These are phyloP conservation scores for Paraglomus occultum DNA, from an alignment of 192 early-diverging fungal species.

Conservation along the genomic window DNA sequence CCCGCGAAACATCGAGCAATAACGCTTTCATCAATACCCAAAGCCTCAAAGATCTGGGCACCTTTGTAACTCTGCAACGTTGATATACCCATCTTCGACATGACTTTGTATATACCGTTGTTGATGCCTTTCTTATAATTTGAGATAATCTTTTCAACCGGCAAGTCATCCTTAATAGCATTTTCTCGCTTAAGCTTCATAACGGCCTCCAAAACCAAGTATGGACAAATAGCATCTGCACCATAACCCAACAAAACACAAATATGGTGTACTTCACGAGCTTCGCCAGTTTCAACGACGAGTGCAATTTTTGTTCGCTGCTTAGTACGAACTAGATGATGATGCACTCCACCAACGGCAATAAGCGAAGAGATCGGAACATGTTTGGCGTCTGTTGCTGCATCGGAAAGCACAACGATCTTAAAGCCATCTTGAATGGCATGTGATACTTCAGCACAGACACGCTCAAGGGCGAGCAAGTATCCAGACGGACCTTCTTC, in stretches of 20 bases:
- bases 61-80: conserved; percentile 98
- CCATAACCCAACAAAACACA: conserved; percentile 95
- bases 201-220: conserved; percentile 87
- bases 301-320: conserved; percentile 86
- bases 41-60: conserved; percentile 97
- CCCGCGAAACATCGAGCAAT: conserved; percentile 91
- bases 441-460: conserved; percentile 78
- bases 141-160: conserved; percentile 67
- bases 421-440: conserved; percentile 81
- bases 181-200: conserved; percentile 85
- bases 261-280: conserved; percentile 93
- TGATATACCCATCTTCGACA: conserved; percentile 99
- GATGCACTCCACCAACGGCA: conserved; percentile 90
- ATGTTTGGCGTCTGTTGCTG: conserved; percentile 55
- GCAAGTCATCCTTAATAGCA: conserved; percentile 60
- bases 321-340: conserved; percentile 86
- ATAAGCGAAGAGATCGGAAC: conserved; percentile 85
- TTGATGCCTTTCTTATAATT: conserved; percentile 87
- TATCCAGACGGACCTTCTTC: conserved; percentile 79
- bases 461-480: conserved; percentile 74
- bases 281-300: conserved; percentile 89
- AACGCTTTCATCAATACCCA: conserved; percentile 87
- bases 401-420: conserved; percentile 85
- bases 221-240: conserved; percentile 93
- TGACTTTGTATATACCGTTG: conserved; percentile 97